Conservation (phyloP, 768 basidiomycete genomes). For the Termitomyces sp. region DNA sequence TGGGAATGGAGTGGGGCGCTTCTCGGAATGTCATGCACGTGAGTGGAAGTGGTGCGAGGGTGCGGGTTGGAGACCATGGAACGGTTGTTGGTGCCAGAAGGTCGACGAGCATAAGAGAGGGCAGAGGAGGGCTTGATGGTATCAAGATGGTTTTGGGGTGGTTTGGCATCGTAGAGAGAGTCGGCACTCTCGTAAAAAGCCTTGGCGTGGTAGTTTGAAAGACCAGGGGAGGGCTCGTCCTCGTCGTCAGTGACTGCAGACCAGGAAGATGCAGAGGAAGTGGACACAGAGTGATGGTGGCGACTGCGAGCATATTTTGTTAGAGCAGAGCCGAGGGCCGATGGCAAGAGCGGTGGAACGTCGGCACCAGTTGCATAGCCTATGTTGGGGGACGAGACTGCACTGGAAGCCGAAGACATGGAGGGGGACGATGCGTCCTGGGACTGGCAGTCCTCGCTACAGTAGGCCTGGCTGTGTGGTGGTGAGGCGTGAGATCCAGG, state of each 20-base stretch:
- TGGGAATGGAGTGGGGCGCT: conserved; percentile 37
- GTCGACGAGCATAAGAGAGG: conserved; percentile 62
- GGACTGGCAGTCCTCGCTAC: conserved; percentile 62
- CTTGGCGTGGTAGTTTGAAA: conserved; percentile 27
- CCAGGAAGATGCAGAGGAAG: conserved; percentile 64
- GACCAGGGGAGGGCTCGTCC: conserved; percentile 36
- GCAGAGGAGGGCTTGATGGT: conserved; percentile 33
- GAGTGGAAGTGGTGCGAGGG: conserved; percentile 40
- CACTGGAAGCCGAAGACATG: conserved; percentile 61
- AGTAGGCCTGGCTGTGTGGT: conserved; percentile 58
- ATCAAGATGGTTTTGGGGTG: conserved; percentile 32
- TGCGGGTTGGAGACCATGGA: conserved; percentile 55
- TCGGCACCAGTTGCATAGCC: conserved; percentile 49
- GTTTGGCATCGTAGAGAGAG: conserved; percentile 31
- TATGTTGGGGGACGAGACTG: conserved; percentile 63
- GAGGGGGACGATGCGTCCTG: conserved; percentile 62
- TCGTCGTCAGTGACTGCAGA: conserved; percentile 64
- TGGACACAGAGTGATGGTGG: conserved; percentile 50
- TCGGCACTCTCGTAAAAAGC: conserved; percentile 33
- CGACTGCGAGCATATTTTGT: conserved; percentile 34
- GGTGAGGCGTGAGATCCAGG: conserved; percentile 13
- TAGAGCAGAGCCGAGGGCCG: conserved; percentile 56
- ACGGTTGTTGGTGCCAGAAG: conserved; percentile 65
- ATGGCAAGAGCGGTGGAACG: conserved; percentile 62
- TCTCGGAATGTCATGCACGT: conserved; percentile 33